Percentiles rank a stretch among this genome's conserved stretches.
Conservation (phyloP, 2,329 filamentous ascomycete species). For the Colletotrichum sublineola region DNA sequence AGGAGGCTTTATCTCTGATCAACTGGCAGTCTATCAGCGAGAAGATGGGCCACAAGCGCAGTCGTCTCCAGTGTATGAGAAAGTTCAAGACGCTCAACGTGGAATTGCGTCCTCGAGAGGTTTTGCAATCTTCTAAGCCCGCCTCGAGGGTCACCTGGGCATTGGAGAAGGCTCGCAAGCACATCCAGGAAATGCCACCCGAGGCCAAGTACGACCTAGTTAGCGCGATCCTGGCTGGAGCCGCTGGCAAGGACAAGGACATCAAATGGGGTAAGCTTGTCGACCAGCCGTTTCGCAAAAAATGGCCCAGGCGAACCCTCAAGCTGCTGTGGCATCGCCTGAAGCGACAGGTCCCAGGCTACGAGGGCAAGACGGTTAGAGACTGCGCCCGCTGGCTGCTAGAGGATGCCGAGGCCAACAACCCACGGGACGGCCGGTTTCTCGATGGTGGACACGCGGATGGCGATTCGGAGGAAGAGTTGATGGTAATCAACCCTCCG, state of each 20-base stretch:
- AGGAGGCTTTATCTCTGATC: conserved; percentile 60
- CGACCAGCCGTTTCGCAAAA: conserved; percentile 55
- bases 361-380: conserved; percentile 49
- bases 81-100: conserved; percentile 71
- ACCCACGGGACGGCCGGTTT: conserved; percentile 6
- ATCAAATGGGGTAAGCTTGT: conserved; percentile 65
- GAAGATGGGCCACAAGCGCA: conserved; percentile 72
- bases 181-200: conserved; percentile 58
- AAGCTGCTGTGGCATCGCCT: conserved; percentile 57
- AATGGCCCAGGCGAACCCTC: conserved; percentile 54
- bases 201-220: conserved; percentile 61
- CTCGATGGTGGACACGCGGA: conserved; percentile 20
- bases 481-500: conserved; percentile 5
- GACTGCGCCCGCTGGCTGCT: conserved; percentile 54
- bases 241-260: conserved; percentile 57
- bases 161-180: conserved; percentile 58
- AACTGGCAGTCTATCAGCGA: conserved; percentile 76
- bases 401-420: conserved; percentile 48
- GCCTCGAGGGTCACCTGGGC: conserved; percentile 56
- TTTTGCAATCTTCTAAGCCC: conserved; percentile 50
- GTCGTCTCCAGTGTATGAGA: conserved; percentile 74
- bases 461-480: conserved; percentile 22
- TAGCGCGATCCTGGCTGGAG: conserved; percentile 57
- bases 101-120: conserved; percentile 51
- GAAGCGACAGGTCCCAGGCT: conserved; percentile 51